Base-by-base conservation (phyloP, 441 rosid genomes). In the Pelargonium citronellum region DNA sequence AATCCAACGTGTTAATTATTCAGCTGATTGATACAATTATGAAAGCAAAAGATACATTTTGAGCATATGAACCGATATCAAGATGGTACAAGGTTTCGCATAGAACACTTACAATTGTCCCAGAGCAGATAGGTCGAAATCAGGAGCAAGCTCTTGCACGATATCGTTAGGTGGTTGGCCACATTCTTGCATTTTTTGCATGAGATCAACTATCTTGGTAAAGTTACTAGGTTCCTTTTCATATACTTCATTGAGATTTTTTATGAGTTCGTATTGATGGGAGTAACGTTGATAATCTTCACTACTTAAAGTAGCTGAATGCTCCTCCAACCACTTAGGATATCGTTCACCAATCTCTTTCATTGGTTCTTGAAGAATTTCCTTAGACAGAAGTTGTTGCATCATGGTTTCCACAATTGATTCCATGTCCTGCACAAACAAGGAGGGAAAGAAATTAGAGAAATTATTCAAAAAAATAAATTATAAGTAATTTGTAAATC, bases 101-200 rank as follows among this genome's bases (percentile, higher is more conserved):
- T 19, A 71, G 47, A 68, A 66, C 58, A 85, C 99, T 87, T 83
- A 95, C 97, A 90, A 58, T 75, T 87, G 96, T 47, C 90, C 91
- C 44, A 95, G 87, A 78, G 69, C 85, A 11, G 97, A 78, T 13
- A 90, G 78, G 79, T 90, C 97, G 43, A 92, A 86, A 30, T 91
- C 97, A 63, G 95, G 97, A 75, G 91, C 85, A 71, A 95, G 85
- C 86, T 90, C 97, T 75, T 86, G 94, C 69, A 95, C 89, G 69
- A 91, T 90, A 64, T 95, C 98, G 63, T 85, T 85, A 0, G 99
- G 99, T 46, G 97, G 98, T 71, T 95, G 97, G 65, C 99, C 99
- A 64, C 97, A 95, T 70, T 95, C 99, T 83, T 95, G 99, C 99
- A 95, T 91, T 78, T 91, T 91, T 85, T 87, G 97, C 99, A 95